Base-by-base conservation (phyloP, 2,329 filamentous ascomycete genomes). In the Beauveria medogensis region DNA sequence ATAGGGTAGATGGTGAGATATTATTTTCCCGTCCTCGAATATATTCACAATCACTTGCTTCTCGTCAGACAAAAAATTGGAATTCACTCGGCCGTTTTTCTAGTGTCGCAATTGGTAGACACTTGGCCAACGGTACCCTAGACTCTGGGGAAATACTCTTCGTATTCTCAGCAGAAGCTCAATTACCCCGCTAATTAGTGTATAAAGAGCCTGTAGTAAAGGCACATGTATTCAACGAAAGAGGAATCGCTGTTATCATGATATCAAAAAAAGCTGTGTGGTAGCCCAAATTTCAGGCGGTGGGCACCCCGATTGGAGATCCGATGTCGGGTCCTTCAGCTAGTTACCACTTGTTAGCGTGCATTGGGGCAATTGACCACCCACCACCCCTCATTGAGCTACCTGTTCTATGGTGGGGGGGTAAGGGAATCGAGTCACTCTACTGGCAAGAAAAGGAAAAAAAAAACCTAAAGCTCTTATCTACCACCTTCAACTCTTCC, bases 371-470 rank as follows among this genome's bases (percentile, higher is more conserved):
- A 2, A 16, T 41, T 41, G 37, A 41, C 37, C 37, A 41, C 37
- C 37, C 43, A 44, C 26, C 28, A 51, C 48, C 46, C 55, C 55
- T 57, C 55, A 48, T 48, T 48, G 43, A 59, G 24, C 34, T 34
- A 44, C 46, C 46, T 30, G 24, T 28, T 28, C 46, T 48, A 9
- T 14, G 48, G 48, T 34, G 28, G 48, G 28, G 48, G 43, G 57
- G 57, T 59, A 34, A 48, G 48, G 37, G 46, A 59, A 59, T 59
- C 54, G 48, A 59, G 57, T 59, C 57, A 59, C 47, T 59, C 57
- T 59, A 46, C 48, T 30, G 48, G 48, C 28, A 51, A 26, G 28
- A 10, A 30, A 30, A 30, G 40, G 8, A 10, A 30, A 30, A 30
- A 48, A 24, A 60, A 47, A 26, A 55, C 26, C 41, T 37, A 6